Evolutionary conservation across 2,329 filamentous ascomycete species (phyloP), one percentile per base, ranked within the genome.

Genomic region (Daldinia sp.): DNA sequence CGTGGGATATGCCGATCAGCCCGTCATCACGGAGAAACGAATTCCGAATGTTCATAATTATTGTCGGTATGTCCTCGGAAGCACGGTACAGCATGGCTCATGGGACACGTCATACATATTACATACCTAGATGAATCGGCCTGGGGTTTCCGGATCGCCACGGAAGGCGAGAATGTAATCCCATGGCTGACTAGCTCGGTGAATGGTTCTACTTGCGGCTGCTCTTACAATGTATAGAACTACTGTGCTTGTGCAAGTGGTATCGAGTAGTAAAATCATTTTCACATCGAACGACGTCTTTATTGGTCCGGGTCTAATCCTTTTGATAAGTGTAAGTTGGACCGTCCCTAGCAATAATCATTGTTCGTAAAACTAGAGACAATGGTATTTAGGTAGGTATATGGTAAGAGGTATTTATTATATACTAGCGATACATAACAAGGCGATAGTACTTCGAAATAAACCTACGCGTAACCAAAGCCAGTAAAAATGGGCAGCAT

Each of bases 401-500:
- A 15, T 15, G 9, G 21, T 15, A 27, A 11, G 21, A 23, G 5
- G n/a, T n/a, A n/a, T 13, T 43, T 5, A 23, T 23, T 23, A 15
- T 45, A 3, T 15, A 15, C 27, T 3, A 27, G 15, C 5, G n/a
- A 5, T 25, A n/a, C n/a, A n/a, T 27, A 25, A 37, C 32, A 11
- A 37, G 8, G 4, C n/a, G 11, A 10, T 19, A 37, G 13, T 10
- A 19, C 4, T 6, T 23, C 15, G 9, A 9, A 30, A 21, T 4
- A 52, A 23, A 52, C 9, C 25, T 9, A 43, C 11, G 5, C 39
- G 5, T n/a, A 39, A 17, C 25, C 34, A 57, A 37, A 59, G 50
- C 25, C 56, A 34, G 17, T 25, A 56, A 62, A 59, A 34, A 67
- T 67, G 58, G 64, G 61, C 30, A 67, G 54, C 58, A 43, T 64